Percentiles rank a stretch among this genome's conserved stretches.
These are phyloP conservation scores for Aspergillus versicolor DNA, from an alignment of 2,329 filamentous ascomycete genomes.

Conservation along the genomic window DNA sequence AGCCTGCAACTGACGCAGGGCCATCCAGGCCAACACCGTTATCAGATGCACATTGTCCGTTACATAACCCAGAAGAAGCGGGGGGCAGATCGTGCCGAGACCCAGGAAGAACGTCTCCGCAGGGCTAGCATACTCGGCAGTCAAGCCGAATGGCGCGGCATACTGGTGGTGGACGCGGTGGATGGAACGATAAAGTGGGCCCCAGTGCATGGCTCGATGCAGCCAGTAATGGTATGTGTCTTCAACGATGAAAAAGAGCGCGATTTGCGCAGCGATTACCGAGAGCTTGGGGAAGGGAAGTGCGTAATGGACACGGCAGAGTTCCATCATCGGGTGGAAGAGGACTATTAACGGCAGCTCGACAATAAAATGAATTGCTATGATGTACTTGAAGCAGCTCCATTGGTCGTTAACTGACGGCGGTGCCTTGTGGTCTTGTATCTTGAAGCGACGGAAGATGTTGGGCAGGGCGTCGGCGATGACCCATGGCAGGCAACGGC, in stretches of 20 bases:
- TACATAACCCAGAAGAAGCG: constrained; percentile 74
- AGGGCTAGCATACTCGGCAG: constrained; percentile 92
- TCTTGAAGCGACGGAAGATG: constrained; percentile 88
- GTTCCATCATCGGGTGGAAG: constrained; percentile 92
- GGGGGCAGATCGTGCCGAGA: constrained; percentile 75
- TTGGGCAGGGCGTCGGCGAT: constrained; percentile 77
- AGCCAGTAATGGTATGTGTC: constrained; percentile 98
- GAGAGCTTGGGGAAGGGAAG: constrained; percentile 80
- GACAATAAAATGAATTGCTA: constrained; percentile 92
- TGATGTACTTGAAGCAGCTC: constrained; percentile 84
- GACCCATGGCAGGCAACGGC: constrained; percentile 82
- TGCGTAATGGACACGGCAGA: constrained; percentile 78
- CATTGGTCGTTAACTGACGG: constrained; percentile 79
- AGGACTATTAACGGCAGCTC: constrained; percentile 90
- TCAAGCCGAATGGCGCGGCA: constrained; percentile 90
- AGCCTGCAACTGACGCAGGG: constrained; percentile 86
- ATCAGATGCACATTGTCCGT: constrained; percentile 85
- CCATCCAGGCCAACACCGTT: constrained; percentile 95
- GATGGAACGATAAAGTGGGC: constrained; percentile 87
- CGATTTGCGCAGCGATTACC: constrained; percentile 84
- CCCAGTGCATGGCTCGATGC: constrained; percentile 88
- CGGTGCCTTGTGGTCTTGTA: constrained; percentile 84
- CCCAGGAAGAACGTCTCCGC: constrained; percentile 94
- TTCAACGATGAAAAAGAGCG: constrained; percentile 89
- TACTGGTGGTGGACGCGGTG: constrained; percentile 99